phyloP scores from a whole-genome alignment of 345 rosid genomes.

The Populus davidiana region DNA sequence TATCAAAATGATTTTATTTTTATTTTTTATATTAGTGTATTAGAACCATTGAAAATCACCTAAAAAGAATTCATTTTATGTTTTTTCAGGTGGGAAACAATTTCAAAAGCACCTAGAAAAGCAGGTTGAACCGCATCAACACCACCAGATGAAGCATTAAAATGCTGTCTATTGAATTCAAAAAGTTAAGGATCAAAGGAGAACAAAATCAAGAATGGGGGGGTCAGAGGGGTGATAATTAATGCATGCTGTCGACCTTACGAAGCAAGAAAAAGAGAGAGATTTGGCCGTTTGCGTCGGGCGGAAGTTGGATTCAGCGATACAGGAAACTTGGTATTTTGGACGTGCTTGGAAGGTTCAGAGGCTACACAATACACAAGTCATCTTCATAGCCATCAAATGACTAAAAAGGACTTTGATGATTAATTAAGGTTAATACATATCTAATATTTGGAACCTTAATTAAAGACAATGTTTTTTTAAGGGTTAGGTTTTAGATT shows the following conservation, averaged over 20 bases:
- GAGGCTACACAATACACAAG: background rate
- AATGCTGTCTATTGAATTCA: too few relatives aligned
- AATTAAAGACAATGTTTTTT: background rate
- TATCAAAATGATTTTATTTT: too few relatives aligned
- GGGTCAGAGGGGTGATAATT: background rate
- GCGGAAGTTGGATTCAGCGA: constrained; percentile 29
- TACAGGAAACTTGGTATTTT: constrained; percentile 9
- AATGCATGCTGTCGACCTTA: background rate
- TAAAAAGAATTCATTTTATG: too few relatives aligned
- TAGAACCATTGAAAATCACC: too few relatives aligned
- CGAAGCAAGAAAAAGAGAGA: background rate
- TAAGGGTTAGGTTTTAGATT: background rate
- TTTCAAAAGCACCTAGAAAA: too few relatives aligned
- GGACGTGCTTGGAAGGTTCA: background rate
- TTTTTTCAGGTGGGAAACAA: too few relatives aligned
- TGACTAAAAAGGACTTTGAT: background rate
- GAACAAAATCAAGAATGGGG: background rate
- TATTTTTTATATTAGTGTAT: too few relatives aligned
- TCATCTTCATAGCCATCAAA: background rate
- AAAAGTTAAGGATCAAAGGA: background rate
- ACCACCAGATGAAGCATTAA: too few relatives aligned
- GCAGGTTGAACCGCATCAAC: too few relatives aligned
- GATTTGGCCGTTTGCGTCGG: constrained; percentile 6
- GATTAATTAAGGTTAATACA: too few relatives aligned
- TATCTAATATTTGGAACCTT: background rate